phyloP scores from a whole-genome alignment of 305 asterid genomes.

The Coffea humblotiana region DNA sequence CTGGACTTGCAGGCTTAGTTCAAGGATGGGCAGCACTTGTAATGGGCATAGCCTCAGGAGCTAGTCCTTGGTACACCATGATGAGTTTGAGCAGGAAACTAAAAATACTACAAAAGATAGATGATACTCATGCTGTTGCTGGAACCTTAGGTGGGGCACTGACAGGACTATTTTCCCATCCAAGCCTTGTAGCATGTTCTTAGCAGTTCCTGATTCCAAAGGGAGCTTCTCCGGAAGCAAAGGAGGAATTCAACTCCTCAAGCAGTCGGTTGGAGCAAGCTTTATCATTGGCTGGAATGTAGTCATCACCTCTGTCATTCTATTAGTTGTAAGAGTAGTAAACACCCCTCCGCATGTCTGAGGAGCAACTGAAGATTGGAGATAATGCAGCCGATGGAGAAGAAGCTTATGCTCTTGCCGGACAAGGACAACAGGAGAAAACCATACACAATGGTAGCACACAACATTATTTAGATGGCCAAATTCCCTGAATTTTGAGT shows the following conservation, averaged over 20 bases:
- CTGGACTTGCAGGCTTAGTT: constrained; percentile 37
- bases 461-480: constrained; percentile 10
- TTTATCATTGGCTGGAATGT: constrained; percentile 50
- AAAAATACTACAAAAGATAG: constrained; percentile 42
- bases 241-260: constrained; percentile 18
- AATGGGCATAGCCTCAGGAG: constrained; percentile 59
- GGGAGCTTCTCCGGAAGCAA: constrained; percentile 21
- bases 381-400: constrained; percentile 42
- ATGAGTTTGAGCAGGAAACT: constrained; percentile 53
- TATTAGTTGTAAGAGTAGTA: constrained; percentile 34
- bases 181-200: constrained; percentile 37
- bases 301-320: constrained; percentile 38
- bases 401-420: constrained; percentile 39
- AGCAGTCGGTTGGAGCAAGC: constrained; percentile 40
- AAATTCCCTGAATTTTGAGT: constrained; percentile 12
- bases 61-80: constrained; percentile 61
- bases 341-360: constrained; percentile 43
- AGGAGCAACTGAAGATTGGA: constrained; percentile 35
- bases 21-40: constrained; percentile 58
- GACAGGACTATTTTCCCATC: constrained; percentile 52
- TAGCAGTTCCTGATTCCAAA: constrained; percentile 13
- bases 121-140: constrained; percentile 62
- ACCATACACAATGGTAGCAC: constrained; percentile 1
- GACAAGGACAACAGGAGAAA: constrained; percentile 16
- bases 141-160: constrained; percentile 53